Evolutionary conservation across 2,329 filamentous ascomycete genomes (phyloP).

Genomic region (Alternaria viburni): DNA sequence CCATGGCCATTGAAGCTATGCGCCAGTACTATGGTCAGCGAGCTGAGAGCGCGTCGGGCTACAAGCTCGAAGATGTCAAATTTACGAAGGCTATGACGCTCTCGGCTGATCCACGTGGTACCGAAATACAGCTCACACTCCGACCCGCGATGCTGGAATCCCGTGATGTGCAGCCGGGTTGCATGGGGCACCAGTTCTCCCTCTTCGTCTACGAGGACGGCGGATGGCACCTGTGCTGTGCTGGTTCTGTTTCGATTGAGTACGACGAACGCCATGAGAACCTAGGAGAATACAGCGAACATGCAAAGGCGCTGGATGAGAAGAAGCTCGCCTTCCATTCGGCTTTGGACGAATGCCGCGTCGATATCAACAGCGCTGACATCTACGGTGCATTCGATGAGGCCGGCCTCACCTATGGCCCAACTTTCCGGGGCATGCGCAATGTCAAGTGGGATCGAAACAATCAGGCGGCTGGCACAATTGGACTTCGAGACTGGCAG

Average conservation of each 20-base stretch:
- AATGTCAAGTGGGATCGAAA: slow-evolving; percentile 10
- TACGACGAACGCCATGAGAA: background rate
- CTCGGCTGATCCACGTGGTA: slow-evolving; percentile 7
- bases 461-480: slow-evolving; percentile 6
- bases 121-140: slow-evolving; percentile 19
- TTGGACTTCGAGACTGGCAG: slow-evolving; percentile 16
- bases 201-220: slow-evolving; percentile 17
- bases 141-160: background rate
- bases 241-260: slow-evolving; percentile 23
- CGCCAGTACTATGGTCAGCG: slow-evolving; percentile 7
- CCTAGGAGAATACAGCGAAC: background rate
- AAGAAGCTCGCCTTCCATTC: background rate
- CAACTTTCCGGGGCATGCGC: slow-evolving; percentile 17
- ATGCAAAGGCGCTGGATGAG: background rate
- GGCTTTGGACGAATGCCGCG: background rate
- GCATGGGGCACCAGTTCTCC: slow-evolving; percentile 8
- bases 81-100: slow-evolving; percentile 12
- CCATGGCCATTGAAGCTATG: slow-evolving; percentile 12
- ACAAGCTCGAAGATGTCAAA: slow-evolving; percentile 11
- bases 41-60: slow-evolving; percentile 1
- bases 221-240: slow-evolving; percentile 33
- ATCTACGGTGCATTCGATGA: slow-evolving; percentile 14
- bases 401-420: slow-evolving; percentile 20
- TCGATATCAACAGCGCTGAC: slow-evolving; percentile 5
- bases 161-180: background rate